Percentiles rank a stretch among this genome's conserved stretches.
phyloP scores from a whole-genome alignment of 352 stramenopile species.

The Phytophthora podocarpi region DNA sequence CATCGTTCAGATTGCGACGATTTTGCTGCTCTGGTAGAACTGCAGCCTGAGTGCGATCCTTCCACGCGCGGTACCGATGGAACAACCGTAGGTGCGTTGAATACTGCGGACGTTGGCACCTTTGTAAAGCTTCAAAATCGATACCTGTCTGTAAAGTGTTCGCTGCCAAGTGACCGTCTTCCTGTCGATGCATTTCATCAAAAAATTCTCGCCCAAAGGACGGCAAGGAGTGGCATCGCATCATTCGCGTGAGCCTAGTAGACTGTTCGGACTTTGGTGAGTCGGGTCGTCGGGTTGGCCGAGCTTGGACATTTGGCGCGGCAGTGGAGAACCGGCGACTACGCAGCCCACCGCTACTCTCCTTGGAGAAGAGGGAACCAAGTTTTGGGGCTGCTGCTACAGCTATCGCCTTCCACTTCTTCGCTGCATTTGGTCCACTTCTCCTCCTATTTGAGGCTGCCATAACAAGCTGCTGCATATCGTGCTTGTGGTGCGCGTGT shows the following conservation, averaged over 20 bases:
- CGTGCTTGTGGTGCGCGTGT: not conserved
- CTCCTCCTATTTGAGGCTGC: not conserved
- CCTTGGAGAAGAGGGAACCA: slow-evolving; percentile 3
- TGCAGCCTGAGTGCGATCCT: slow-evolving; percentile 1
- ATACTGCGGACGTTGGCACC: slow-evolving; percentile 52
- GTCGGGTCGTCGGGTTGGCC: not conserved
- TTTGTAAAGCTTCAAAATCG: slow-evolving; percentile 67
- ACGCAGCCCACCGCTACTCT: not conserved
- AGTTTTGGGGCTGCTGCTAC: slow-evolving; percentile 20
- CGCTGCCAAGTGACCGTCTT: not conserved
- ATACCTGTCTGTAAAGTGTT: slow-evolving; percentile 22
- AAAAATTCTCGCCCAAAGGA: slow-evolving; percentile 54
- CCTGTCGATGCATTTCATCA: slow-evolving; percentile 12
- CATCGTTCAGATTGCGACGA: slow-evolving; percentile 2
- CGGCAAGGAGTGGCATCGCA: slow-evolving; percentile 54
- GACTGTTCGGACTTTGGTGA: slow-evolving; percentile 4
- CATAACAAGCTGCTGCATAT: not conserved
- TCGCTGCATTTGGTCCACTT: not conserved
- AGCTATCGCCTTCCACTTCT: slow-evolving; percentile 21
- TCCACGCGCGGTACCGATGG: slow-evolving; percentile 44
- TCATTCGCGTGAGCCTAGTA: slow-evolving; percentile 31
- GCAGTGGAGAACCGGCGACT: slow-evolving; percentile 12
- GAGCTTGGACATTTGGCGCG: not conserved
- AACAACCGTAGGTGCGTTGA: slow-evolving; percentile 50
- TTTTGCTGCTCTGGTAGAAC: slow-evolving; percentile 7